These are phyloP conservation scores for Colletotrichum sp. DNA, from an alignment of 2,329 filamentous ascomycete species.

Conservation along the genomic window DNA sequence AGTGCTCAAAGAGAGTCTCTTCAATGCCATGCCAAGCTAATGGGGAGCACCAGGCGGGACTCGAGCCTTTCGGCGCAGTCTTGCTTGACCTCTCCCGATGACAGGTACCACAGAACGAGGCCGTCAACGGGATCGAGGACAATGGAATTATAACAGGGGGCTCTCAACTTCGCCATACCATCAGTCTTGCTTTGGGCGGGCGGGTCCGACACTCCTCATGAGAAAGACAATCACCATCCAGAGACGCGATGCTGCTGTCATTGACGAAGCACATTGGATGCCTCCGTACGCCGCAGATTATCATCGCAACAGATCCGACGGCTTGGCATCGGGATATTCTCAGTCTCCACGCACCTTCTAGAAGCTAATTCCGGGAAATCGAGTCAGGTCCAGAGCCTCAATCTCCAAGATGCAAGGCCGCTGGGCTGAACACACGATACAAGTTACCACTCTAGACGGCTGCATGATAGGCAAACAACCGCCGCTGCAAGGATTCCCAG, in stretches of 20 bases:
- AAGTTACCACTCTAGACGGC: neutral
- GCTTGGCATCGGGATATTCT: neutral
- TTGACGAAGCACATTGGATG: neutral
- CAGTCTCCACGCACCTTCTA: neutral
- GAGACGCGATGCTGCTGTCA: neutral
- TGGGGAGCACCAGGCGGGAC: neutral
- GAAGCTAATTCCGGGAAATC: neutral
- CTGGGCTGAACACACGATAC: neutral
- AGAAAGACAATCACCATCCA: neutral
- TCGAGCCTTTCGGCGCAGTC: neutral
- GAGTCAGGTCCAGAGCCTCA: neutral
- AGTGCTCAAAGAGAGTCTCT: neutral
- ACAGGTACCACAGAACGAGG: neutral
- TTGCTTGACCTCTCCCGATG: neutral
- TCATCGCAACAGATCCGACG: neutral
- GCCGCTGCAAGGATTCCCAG: neutral
- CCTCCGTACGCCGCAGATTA: neutral
- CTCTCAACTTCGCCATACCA: neutral
- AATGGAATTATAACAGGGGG: neutral
- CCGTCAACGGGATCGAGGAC: neutral
- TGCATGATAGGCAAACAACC: neutral
- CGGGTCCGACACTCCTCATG: neutral
- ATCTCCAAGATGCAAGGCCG: neutral
- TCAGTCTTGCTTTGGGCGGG: neutral
- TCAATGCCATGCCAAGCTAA: neutral